phyloP scores from a whole-genome alignment of 2,329 filamentous ascomycete genomes.

The Chaetomiaceae sp. region DNA sequence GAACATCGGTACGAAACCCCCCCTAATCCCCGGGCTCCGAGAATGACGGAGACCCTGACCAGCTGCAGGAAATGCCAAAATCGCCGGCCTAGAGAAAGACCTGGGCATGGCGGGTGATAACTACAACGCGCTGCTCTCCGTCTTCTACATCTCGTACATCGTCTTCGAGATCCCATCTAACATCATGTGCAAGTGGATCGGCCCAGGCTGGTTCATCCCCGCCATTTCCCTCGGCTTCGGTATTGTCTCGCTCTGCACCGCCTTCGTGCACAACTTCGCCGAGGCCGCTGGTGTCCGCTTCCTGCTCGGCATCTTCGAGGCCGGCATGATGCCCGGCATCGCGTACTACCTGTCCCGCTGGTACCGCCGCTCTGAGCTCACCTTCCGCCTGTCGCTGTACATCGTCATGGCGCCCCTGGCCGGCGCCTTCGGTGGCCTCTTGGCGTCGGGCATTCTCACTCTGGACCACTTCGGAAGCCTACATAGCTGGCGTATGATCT shows the following conservation, averaged over 20 bases:
- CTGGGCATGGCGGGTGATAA: conserved; percentile 49
- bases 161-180: conserved; percentile 57
- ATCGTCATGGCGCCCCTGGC: conserved; percentile 59
- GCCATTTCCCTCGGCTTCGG: conserved; percentile 50
- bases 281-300: conserved; percentile 49
- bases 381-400: conserved; percentile 55
- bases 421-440: conserved; percentile 58
- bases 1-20: conserved; percentile 52
- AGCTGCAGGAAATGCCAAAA: conserved; percentile 46
- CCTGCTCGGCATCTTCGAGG: conserved; percentile 53
- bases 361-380: conserved; percentile 57
- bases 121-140: conserved; percentile 53
- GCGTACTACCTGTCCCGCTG: conserved; percentile 55
- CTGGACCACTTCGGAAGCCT: conserved; percentile 51
- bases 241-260: conserved; percentile 50
- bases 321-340: conserved; percentile 59
- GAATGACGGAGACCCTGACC: neutral
- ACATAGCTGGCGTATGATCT: conserved; percentile 62
- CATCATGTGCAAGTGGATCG: conserved; percentile 55
- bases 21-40: neutral
- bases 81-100: conserved; percentile 51
- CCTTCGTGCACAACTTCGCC: conserved; percentile 47
- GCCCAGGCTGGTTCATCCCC: conserved; percentile 58
- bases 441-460: conserved; percentile 55
- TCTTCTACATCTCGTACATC: conserved; percentile 60